phyloP scores from a whole-genome alignment of 2,329 filamentous ascomycete species.

The Penicillium sp. region DNA sequence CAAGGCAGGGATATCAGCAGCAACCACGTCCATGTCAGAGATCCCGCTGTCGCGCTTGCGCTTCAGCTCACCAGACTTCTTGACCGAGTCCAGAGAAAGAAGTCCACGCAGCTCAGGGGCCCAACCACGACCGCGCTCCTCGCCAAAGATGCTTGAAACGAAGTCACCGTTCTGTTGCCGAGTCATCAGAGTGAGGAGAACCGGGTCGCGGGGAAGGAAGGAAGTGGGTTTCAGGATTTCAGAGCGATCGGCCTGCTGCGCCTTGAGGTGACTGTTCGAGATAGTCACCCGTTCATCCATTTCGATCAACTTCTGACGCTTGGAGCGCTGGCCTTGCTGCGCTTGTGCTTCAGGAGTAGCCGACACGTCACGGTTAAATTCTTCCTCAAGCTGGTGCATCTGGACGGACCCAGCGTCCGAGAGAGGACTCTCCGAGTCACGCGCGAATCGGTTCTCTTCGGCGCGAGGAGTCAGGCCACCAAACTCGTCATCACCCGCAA shows the following conservation, averaged over 20 bases:
- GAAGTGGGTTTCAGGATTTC: constrained; percentile 77
- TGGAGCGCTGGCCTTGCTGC: constrained; percentile 66
- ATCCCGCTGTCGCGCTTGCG: constrained; percentile 87
- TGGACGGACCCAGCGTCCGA: constrained; percentile 64
- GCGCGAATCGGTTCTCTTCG: constrained; percentile 47
- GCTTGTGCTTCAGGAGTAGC: constrained; percentile 49
- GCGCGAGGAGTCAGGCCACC: constrained; percentile 51
- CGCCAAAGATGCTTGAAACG: constrained; percentile 77
- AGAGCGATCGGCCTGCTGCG: constrained; percentile 77
- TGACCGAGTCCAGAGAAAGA: constrained; percentile 77
- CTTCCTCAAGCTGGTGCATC: constrained; percentile 52
- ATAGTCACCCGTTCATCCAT: constrained; percentile 79
- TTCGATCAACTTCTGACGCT: constrained; percentile 74
- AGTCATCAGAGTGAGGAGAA: constrained; percentile 79
- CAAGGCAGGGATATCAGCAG: constrained; percentile 57
- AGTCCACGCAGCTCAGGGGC: constrained; percentile 90
- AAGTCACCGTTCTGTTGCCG: constrained; percentile 90
- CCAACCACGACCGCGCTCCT: constrained; percentile 72
- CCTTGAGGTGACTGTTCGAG: constrained; percentile 70
- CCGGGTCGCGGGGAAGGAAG: constrained; percentile 81
- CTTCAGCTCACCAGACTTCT: constrained; percentile 74
- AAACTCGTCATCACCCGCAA: constrained; percentile 52
- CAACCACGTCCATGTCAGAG: constrained; percentile 68
- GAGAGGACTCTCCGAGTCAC: constrained; percentile 65
- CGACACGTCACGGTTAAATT: constrained; percentile 17